Evolutionary conservation across 208 protist species (phyloP).

Genomic region (Wallacemonas rigidus): DNA sequence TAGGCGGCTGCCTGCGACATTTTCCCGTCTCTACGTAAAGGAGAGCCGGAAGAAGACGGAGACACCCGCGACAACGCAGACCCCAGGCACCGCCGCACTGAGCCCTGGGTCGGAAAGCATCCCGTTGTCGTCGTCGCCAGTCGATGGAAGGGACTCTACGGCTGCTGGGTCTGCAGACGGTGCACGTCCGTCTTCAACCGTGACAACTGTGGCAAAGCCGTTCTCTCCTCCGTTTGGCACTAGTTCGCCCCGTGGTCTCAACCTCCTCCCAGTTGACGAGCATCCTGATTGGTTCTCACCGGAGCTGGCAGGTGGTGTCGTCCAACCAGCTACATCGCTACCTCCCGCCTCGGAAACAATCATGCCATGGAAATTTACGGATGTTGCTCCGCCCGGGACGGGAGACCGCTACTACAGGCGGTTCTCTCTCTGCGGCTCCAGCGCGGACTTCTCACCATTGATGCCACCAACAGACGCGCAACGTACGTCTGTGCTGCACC

Average conservation of each 20-base stretch:
- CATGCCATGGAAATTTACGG: slow-evolving; percentile 60
- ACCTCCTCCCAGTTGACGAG: slow-evolving; percentile 51
- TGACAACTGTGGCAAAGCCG: too few relatives aligned
- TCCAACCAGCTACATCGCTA: slow-evolving; percentile 19
- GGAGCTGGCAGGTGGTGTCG: slow-evolving; percentile 40
- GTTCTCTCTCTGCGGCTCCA: not conserved
- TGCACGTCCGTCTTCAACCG: too few relatives aligned
- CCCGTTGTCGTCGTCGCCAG: too few relatives aligned
- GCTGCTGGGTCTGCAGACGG: too few relatives aligned
- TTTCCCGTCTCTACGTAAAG: not conserved
- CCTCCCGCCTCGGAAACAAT: slow-evolving; percentile 13
- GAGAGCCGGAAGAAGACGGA: not conserved
- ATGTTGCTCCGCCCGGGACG: slow-evolving; percentile 29
- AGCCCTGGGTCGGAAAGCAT: too few relatives aligned
- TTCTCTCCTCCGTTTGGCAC: too few relatives aligned
- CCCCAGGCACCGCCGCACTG: too few relatives aligned
- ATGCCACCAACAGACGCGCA: slow-evolving; percentile 34
- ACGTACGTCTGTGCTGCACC: slow-evolving; percentile 47
- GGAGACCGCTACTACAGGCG: not conserved
- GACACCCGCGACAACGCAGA: not conserved
- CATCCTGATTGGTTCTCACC: slow-evolving; percentile 59
- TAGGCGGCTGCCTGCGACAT: slow-evolving; percentile 25
- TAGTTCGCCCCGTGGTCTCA: too few relatives aligned
- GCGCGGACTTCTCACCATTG: slow-evolving; percentile 23
- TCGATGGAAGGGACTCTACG: too few relatives aligned